Base-by-base conservation (phyloP, 768 basidiomycete genomes). In the Clitopilus hobsonii region DNA sequence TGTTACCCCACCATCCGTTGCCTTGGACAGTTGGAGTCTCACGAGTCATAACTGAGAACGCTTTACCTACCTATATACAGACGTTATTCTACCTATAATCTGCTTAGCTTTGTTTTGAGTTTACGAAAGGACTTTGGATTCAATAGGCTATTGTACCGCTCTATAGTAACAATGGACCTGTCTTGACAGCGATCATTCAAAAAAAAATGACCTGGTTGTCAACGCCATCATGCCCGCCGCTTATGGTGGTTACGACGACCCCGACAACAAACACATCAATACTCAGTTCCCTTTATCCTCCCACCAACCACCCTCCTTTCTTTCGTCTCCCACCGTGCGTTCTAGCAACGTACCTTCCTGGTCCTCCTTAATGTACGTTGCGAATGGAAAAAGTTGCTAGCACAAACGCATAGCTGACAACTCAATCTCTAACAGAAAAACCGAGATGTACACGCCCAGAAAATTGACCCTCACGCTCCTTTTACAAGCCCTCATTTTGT, bases 11-110 rank as follows among this genome's bases (percentile, higher is more conserved):
- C 71, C 77, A 7, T 76, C 76, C 30, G 94, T 98, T 16, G 63
- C 84, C 1, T 68, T 98, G 53, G 81, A 77, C 58, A 71, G 70
- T 59, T 98, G 96, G 96, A 77, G 80, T 29, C 68, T 91, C 58
- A 86, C 79, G 26, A 94, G 91, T 66, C 93, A 95, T 69, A 78
- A 86, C 65, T 83, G 70, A 68, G 54, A 36, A 18, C 25, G 20
- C 26, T 28, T 27, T 54, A 54, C 27, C n/a, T 55, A 30, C 22
- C 22, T n/a, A 20, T 24, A 8, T 24, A 48, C 49, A 29, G 51
- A 45, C 41, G 18, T 45, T 45, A 45, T 18, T 20, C 22, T 45
- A 45, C n/a, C 18, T 45, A 11, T 18, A 45, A 45, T 45, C n/a
- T 20, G 18, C 22, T 45, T n/a, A n/a, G n/a, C n/a, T n/a, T 45